These are phyloP conservation scores for Cinnamomum micranthum DNA, from an alignment of 164 flowering plant species.

Conservation along the genomic window DNA sequence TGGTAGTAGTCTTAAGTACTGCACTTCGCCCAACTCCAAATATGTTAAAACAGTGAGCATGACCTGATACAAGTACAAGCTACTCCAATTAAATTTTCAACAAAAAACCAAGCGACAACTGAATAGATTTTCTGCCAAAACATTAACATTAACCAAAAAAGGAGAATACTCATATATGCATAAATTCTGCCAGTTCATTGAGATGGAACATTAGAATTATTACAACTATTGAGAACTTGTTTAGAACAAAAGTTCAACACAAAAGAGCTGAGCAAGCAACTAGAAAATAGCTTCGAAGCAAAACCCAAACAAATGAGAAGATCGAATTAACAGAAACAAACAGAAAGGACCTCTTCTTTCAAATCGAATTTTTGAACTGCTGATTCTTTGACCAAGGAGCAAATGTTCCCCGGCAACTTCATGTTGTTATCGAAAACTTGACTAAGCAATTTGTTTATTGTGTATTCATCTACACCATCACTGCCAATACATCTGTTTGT, in stretches of 20 bases:
- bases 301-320: not conserved
- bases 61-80: constrained; percentile 45
- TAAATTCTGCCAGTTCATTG: not conserved
- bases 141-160: not conserved
- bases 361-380: constrained; percentile 80
- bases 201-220: not conserved
- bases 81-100: not conserved
- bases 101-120: not conserved
- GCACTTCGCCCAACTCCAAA: constrained; percentile 81
- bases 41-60: constrained; percentile 73
- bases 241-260: not conserved
- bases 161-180: not conserved
- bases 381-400: constrained; percentile 66
- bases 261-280: not conserved
- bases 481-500: constrained; percentile 36
- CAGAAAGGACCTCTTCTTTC: constrained; percentile 79
- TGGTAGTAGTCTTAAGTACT: constrained; percentile 68
- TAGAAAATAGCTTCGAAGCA: not conserved
- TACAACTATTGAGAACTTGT: not conserved
- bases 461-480: constrained; percentile 91
- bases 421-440: constrained; percentile 47
- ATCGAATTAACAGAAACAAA: not conserved
- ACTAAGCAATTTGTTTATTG: constrained; percentile 63
- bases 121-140: not conserved
- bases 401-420: constrained; percentile 36